phyloP scores from a whole-genome alignment of 345 rosid genomes.

The Populus davidiana region DNA sequence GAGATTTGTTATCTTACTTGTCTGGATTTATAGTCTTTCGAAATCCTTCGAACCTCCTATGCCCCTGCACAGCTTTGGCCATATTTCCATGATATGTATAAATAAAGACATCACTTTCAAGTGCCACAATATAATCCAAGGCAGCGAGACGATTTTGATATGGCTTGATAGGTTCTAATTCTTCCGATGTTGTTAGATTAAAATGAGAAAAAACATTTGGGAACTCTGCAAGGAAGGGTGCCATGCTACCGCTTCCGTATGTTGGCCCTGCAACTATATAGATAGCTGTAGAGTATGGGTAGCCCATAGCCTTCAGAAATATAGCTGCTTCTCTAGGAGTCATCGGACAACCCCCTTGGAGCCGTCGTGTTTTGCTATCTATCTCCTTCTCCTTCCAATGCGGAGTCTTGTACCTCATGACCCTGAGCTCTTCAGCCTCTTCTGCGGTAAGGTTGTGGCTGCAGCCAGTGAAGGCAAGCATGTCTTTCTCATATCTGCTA shows the following conservation, averaged over 20 bases:
- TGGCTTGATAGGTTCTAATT: conserved; percentile 61
- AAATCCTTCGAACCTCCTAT: conserved; percentile 79
- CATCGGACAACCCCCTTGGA: conserved; percentile 96
- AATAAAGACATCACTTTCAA: conserved; percentile 88
- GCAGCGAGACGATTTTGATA: conserved; percentile 96
- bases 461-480: conserved; percentile 99
- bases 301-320: conserved; percentile 94
- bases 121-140: conserved; percentile 81
- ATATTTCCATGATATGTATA: conserved; percentile 94
- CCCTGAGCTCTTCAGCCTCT: conserved; percentile 73
- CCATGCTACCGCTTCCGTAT: conserved; percentile 79
- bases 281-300: conserved; percentile 74
- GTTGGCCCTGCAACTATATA: conserved; percentile 93
- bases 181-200: conserved; percentile 74
- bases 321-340: conserved; percentile 94
- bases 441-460: conserved; percentile 71
- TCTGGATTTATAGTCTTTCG: conserved; percentile 81
- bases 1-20: conserved; percentile 38
- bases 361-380: conserved; percentile 57
- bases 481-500: conserved; percentile 94
- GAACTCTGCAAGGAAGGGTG: conserved; percentile 62
- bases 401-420: conserved; percentile 70
- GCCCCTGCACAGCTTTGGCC: conserved; percentile 99
- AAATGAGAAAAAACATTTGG: conserved; percentile 84
- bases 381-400: conserved; percentile 99